Conservation (phyloP, 1,284 basidiomycete species). For the Pyrrhoderma noxium region DNA sequence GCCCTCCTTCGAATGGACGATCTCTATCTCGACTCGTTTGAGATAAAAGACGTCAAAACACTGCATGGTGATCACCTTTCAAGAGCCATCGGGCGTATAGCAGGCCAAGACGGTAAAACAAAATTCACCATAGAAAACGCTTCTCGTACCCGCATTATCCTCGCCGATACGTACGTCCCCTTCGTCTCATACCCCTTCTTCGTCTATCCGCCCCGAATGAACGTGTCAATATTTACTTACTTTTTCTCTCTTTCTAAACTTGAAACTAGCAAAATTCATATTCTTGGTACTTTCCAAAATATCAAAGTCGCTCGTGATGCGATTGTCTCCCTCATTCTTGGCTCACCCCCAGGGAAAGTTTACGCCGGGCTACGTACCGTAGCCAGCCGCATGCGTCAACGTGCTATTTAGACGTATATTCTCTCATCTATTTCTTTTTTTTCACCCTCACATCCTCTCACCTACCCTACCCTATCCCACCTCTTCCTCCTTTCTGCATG, state of each 20-base stretch:
- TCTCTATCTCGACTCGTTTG: constrained; percentile 95
- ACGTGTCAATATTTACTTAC: constrained; percentile 1
- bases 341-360: constrained; percentile 94
- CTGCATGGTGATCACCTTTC: constrained; percentile 95
- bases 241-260: background rate
- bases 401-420: constrained; percentile 46
- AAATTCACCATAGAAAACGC: constrained; percentile 99
- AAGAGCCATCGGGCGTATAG: constrained; percentile 95
- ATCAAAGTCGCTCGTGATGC: constrained; percentile 97
- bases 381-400: constrained; percentile 88
- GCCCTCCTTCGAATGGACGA: constrained; percentile 94
- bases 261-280: constrained; percentile 80
- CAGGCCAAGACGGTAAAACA: constrained; percentile 96
- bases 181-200: background rate
- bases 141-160: constrained; percentile 89
- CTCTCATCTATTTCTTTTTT: background rate
- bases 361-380: constrained; percentile 89
- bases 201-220: constrained; percentile 5
- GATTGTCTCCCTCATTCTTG: constrained; percentile 90
- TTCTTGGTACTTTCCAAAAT: constrained; percentile 91
- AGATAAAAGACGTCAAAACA: constrained; percentile 99
- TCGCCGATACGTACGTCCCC: constrained; percentile 84
- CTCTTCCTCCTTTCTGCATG: no score
- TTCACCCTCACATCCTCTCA: background rate
- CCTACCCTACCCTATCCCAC: no score